Conservation (phyloP, 768 basidiomycete genomes). For the Phanerodontia chrysosporium region DNA sequence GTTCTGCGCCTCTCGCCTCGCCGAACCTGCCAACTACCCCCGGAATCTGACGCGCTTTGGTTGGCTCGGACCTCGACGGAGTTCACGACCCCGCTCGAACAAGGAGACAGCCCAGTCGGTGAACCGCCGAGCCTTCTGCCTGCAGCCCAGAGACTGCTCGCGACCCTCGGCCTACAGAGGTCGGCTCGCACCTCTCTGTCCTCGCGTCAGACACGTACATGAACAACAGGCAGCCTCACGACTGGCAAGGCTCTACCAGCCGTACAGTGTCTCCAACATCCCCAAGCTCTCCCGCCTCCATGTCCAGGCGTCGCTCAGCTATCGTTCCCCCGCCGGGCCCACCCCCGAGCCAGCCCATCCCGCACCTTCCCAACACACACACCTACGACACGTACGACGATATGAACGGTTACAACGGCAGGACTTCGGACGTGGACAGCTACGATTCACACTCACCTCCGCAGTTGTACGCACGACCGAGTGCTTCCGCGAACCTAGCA, state of each 20-base stretch:
- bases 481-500: conserved; percentile 46
- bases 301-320: conserved; percentile 65
- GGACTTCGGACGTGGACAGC: conserved; percentile 15
- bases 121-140: background rate
- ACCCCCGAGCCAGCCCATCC: conserved; percentile 73
- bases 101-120: background rate
- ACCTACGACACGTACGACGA: conserved; percentile 26
- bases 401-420: conserved; percentile 12
- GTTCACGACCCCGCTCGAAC: conserved; percentile 2
- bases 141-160: background rate
- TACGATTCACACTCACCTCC: conserved; percentile 16
- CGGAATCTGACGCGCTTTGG: background rate
- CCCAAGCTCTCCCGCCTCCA: conserved; percentile 26
- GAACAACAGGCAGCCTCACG: conserved; percentile 11
- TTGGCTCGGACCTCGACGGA: background rate
- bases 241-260: conserved; percentile 15
- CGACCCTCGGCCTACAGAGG: background rate
- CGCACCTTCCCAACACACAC: conserved; percentile 49
- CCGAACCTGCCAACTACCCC: background rate
- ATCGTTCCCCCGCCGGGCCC: conserved; percentile 66
- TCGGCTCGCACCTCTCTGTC: background rate
- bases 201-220: background rate
- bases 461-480: conserved; percentile 29
- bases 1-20: background rate
- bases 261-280: background rate